Evolutionary conservation across 371 early-diverging fungal genomes (phyloP), one percentile per base, ranked within the genome.

Genomic region (Lichtheimia hyalospora): DNA sequence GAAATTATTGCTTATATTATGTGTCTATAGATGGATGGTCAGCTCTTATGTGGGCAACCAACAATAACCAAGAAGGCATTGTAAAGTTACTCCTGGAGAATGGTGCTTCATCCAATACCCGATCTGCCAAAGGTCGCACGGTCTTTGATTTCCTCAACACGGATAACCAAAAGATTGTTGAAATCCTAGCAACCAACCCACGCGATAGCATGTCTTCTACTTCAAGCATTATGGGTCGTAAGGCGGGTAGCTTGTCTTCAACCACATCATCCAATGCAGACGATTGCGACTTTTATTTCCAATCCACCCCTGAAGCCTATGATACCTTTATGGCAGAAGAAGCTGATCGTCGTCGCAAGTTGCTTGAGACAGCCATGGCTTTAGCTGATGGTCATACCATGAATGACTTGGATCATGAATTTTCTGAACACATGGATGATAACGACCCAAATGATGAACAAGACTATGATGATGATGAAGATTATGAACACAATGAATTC

Each of bases 21-120:
- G 44, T 46, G 46, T 28, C 24, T 52, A 24, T 71, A 87, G 92
- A 84, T 65, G 97, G 97, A 18, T 97, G 97, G 97, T 89, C 96
- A 5, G 90, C 95, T 15, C 84, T 96, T 49, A 88, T 96, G 83
- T 97, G 97, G 97, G 96, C 97, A 1, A 89, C 91, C 48, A 91
- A 90, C 63, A 96, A 93, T 77, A 87, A 89, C 60, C 89, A 93
- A 75, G 86, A 87, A 59, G 70, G 70, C 12, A 70, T 91, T 34
- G 92, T 92, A 51, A 84, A 85, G 57, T 49, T 90, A 16, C 80
- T 96, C 49, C 61, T 96, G 27, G 90, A 90, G 23, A 61, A 76
- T 59, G 95, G 96, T 15, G 97, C 95, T 34, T 84, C 86, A 24
- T 68, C 89, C 5, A 75, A 82, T 14, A 73, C 87, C 16, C 82